Evolutionary conservation across 2,329 filamentous ascomycete genomes (phyloP), one percentile per base, ranked within the genome.

Genomic region (Neodidymelliopsis sp.): DNA sequence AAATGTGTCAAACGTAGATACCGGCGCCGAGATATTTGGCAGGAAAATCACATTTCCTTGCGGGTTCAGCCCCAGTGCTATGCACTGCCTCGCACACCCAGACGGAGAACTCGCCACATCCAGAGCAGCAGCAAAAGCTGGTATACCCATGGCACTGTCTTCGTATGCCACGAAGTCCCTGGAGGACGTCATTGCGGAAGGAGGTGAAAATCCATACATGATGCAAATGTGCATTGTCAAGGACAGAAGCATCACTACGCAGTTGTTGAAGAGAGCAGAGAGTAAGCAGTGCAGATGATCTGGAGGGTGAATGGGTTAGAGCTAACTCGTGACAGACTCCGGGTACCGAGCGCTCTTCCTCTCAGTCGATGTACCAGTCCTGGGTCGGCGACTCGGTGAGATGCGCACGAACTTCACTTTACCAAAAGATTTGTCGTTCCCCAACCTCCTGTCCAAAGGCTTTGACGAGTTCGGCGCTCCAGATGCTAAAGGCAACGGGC

Each of bases 101-200:
- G 83, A 88, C 57, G 82, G 79, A 13, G 87, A 90, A 60, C 72
- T 78, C 0, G 86, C 83, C 0, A 78, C 83, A 0, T 84, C 86
- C 0, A 72, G 76, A 15, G 84, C 82, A 1, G 87, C 84, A 50
- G 77, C 79, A 4, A 79, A 82, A 19, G 73, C 85, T 1, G 75
- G 77, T 1, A 77, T 90, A 0, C 85, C 86, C 0, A 88, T 84
- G 66, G 83, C 82, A 43, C 73, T 89, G 43, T 85, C 81, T 53
- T 89, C 86, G 20, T 53, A 46, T 2, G 15, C 49, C 13, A 54
- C 36, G 11, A 85, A 85, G 1, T 78, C 83, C 3, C 84, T 89
- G 44, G 85, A 89, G 63, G 81, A 89, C 28, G 79, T 88, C 0
- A 84, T 81, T 2, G 46, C 50, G 15, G 79, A 88, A 81, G 4